Conservation (phyloP, 139 green algal genomes). For the Chlamydomonas applanata region DNA sequence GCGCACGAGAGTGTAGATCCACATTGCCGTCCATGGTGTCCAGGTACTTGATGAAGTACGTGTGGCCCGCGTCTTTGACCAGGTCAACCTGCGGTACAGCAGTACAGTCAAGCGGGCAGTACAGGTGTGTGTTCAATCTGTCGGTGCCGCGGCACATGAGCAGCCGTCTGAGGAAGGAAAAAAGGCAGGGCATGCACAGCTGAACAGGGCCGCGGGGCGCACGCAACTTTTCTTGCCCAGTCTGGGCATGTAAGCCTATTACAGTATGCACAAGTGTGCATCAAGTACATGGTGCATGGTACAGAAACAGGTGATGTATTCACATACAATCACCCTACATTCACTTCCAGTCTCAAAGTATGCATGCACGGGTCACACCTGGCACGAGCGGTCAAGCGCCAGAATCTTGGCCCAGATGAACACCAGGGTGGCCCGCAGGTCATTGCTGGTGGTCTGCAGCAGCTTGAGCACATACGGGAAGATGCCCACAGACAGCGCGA, state of each 20-base stretch:
- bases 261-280: too few relatives aligned
- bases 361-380: constrained; percentile 46
- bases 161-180: too few relatives aligned
- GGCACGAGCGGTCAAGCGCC: constrained; percentile 84
- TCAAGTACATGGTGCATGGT: neutral
- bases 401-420: constrained; percentile 99
- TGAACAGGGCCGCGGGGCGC: neutral
- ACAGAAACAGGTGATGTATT: neutral
- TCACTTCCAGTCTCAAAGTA: neutral
- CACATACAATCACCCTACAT: neutral
- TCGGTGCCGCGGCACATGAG: too few relatives aligned
- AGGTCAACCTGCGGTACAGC: constrained; percentile 86
- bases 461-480: constrained; percentile 99
- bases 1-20: constrained; percentile 44
- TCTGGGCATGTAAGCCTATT: too few relatives aligned
- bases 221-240: too few relatives aligned
- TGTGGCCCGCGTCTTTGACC: constrained; percentile 92
- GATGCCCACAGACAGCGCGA: constrained; percentile 95
- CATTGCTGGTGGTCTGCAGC: constrained; percentile 92
- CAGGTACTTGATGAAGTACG: constrained; percentile 97
- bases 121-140: too few relatives aligned
- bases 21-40: constrained; percentile 43
- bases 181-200: neutral
- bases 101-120: too few relatives aligned
- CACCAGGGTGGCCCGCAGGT: constrained; percentile 92